phyloP scores from a whole-genome alignment of 2,329 filamentous ascomycete species.

The Claviceps fusiformis region DNA sequence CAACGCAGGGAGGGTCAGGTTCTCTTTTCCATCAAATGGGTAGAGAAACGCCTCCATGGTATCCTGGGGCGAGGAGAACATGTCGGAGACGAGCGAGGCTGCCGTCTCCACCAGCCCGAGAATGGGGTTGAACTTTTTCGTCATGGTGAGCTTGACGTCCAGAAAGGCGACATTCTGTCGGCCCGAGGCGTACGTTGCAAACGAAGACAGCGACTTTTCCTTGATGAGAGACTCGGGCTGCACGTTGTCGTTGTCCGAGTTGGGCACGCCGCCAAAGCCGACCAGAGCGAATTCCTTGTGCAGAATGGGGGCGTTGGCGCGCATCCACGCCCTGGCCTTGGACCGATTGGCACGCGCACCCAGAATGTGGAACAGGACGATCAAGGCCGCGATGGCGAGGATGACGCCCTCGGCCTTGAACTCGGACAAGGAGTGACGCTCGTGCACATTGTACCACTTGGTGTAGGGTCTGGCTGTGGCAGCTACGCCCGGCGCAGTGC shows the following conservation, averaged over 20 bases:
- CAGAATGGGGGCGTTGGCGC: conserved; percentile 57
- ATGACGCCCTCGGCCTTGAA: conserved; percentile 83
- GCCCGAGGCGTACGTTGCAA: conserved; percentile 74
- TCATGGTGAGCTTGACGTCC: conserved; percentile 68
- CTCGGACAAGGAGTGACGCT: conserved; percentile 70
- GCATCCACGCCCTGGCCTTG: conserved; percentile 70
- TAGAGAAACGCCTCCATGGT: conserved; percentile 65
- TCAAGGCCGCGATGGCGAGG: conserved; percentile 56
- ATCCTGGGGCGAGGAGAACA: conserved; percentile 55
- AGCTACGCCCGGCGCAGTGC: conserved; percentile 31
- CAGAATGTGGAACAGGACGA: conserved; percentile 68
- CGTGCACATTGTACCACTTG: conserved; percentile 94
- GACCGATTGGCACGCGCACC: conserved; percentile 67
- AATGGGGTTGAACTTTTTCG: conserved; percentile 77
- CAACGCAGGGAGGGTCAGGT: conserved; percentile 53
- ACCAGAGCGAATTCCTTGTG: conserved; percentile 76
- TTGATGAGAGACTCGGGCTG: conserved; percentile 44
- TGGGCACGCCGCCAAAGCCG: conserved; percentile 54
- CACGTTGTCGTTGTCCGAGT: conserved; percentile 27
- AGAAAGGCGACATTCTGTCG: conserved; percentile 86
- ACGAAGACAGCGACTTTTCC: conserved; percentile 83
- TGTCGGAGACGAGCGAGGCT: conserved; percentile 69
- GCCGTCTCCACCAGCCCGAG: conserved; percentile 47
- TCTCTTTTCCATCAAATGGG: conserved; percentile 86
- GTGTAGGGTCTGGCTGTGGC: conserved; percentile 55